Conservation (phyloP, 2,329 filamentous ascomycete species). For the Alternaria infectoria region DNA sequence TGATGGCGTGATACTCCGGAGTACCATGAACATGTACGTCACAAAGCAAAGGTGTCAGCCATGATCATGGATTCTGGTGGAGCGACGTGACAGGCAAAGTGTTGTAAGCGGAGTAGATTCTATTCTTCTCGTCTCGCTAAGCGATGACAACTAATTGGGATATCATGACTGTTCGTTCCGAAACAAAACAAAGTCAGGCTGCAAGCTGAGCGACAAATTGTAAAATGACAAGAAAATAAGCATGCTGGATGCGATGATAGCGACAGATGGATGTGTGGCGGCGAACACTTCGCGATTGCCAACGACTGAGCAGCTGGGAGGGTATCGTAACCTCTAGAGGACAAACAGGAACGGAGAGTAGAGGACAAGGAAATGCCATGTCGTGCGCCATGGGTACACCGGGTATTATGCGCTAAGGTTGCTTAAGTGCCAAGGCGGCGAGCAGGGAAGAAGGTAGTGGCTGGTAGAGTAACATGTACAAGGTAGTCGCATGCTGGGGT, state of each 20-base stretch:
- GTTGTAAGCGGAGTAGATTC: not conserved
- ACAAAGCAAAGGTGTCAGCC: not conserved
- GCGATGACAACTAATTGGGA: not conserved
- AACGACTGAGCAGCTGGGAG: slow-evolving; percentile 1
- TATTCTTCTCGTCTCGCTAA: not conserved
- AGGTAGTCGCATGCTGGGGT: not conserved
- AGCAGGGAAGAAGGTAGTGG: not conserved
- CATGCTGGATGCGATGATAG: slow-evolving; percentile 24
- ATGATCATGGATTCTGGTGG: not conserved
- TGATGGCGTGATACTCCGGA: not conserved
- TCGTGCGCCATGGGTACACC: slow-evolving; percentile 15
- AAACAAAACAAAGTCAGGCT: not conserved
- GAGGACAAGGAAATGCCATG: not conserved
- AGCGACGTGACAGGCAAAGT: not conserved
- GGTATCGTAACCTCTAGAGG: slow-evolving; percentile 15
- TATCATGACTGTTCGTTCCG: slow-evolving; percentile 1
- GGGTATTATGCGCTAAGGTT: slow-evolving; percentile 16
- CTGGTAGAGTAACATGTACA: slow-evolving; percentile 3
- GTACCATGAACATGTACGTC: not conserved
- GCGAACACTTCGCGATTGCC: slow-evolving; percentile 20
- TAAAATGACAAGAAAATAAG: slow-evolving; percentile 3
- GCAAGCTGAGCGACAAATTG: not conserved
- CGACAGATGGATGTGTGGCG: slow-evolving; percentile 18
- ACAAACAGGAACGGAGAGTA: not conserved
- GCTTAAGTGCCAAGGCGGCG: not conserved